A percentile compares a stretch with the other conserved stretches of the same genome.
Evolutionary conservation across 495 filamentous ascomycete species (phyloP).

Genomic region (Bombardia bombarda): DNA sequence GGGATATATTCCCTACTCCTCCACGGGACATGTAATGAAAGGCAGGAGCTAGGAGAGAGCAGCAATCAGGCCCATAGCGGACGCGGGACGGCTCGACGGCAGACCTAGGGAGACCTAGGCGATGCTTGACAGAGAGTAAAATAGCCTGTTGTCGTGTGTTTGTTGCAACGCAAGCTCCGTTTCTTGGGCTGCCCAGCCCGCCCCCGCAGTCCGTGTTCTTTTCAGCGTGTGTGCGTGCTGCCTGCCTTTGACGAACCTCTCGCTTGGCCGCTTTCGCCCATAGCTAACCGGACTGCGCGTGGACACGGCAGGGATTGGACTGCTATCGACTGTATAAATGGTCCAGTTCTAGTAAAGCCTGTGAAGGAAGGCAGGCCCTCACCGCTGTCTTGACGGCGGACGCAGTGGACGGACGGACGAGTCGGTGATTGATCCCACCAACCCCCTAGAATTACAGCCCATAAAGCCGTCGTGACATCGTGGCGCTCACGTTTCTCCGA

Average conservation of each 20-base stretch:
- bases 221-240: too few relatives aligned
- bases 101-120: too few relatives aligned
- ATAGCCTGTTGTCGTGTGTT: too few relatives aligned
- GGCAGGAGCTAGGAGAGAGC: background rate
- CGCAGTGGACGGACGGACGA: too few relatives aligned
- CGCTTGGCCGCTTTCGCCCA: too few relatives aligned
- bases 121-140: too few relatives aligned
- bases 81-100: slow-evolving; percentile 23
- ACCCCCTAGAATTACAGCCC: background rate
- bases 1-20: too few relatives aligned
- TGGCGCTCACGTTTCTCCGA: background rate
- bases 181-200: background rate
- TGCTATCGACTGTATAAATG: background rate
- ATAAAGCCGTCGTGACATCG: slow-evolving; percentile 18
- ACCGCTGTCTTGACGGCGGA: background rate
- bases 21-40: background rate
- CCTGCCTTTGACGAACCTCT: too few relatives aligned
- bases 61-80: background rate
- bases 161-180: background rate
- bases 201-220: too few relatives aligned
- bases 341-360: too few relatives aligned
- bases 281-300: too few relatives aligned
- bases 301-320: slow-evolving; percentile 1
- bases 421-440: background rate
- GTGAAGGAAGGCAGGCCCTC: too few relatives aligned